A percentile compares a stretch with the other conserved stretches of the same genome.
These are phyloP conservation scores for Astrocystis sublimbata DNA, from an alignment of 495 filamentous ascomycete species.

Conservation along the genomic window DNA sequence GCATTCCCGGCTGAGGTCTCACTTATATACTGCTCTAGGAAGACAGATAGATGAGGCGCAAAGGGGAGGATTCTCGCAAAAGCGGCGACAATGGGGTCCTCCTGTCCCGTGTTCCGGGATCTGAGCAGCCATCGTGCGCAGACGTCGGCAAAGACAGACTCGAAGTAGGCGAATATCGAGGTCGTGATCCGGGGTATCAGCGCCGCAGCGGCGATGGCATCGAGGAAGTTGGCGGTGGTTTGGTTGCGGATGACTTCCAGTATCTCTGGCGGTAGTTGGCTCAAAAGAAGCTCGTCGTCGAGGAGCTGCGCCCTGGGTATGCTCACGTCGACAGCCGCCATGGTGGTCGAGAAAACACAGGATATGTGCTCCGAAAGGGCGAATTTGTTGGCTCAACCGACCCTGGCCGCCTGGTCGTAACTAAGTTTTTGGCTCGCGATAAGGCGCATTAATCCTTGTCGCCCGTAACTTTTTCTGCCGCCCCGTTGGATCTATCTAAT, in stretches of 20 bases:
- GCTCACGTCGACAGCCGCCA: conserved; percentile 48
- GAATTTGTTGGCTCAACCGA: conserved; percentile 17
- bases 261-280: conserved; percentile 64
- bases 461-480: conserved; percentile 35
- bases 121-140: conserved; percentile 71
- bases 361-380: conserved; percentile 24
- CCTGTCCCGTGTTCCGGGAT: conserved; percentile 32
- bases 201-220: conserved; percentile 65
- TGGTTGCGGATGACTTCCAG: conserved; percentile 63
- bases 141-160: conserved; percentile 72
- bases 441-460: conserved; percentile 12
- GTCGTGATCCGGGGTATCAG: conserved; percentile 66
- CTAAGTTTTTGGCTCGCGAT: conserved; percentile 18
- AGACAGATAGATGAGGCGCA: conserved; percentile 67
- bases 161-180: conserved; percentile 67
- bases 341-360: conserved; percentile 27
- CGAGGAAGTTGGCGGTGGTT: conserved; percentile 64
- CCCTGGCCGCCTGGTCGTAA: too few species aligned
- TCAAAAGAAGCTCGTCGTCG: conserved; percentile 43
- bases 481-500: too few species aligned
- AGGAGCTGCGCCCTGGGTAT: conserved; percentile 42
- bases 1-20: conserved; percentile 26
- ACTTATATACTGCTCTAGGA: conserved; percentile 48
- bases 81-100: conserved; percentile 62
- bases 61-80: conserved; percentile 80